Evolutionary conservation across 129 eudicot genomes (phyloP).

Genomic region (Calendula officinalis): DNA sequence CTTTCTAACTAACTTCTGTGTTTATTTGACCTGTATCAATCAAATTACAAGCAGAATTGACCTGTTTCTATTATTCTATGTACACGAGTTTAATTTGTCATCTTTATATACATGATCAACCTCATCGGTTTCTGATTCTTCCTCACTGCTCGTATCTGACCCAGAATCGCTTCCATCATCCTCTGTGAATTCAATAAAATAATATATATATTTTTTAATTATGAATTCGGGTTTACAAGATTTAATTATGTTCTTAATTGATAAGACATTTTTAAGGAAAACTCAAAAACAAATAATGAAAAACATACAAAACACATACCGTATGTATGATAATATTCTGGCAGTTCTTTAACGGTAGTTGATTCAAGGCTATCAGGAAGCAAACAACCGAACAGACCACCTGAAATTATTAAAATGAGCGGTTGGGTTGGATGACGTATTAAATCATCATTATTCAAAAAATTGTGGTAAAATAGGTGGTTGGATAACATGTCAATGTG

Average conservation of each 20-base stretch:
- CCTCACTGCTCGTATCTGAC: conserved; percentile 34
- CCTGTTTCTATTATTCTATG: too few species aligned
- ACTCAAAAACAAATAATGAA: neutral
- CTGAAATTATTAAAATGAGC: conserved; percentile 30
- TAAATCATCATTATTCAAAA: too few species aligned
- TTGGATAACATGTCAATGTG: too few species aligned
- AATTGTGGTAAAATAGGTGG: too few species aligned
- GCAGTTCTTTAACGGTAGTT: conserved; percentile 61
- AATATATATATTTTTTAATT: neutral
- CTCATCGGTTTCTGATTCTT: conserved; percentile 48
- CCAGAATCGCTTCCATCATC: conserved; percentile 48
- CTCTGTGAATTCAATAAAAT: conserved; percentile 29
- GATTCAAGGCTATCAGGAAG: conserved; percentile 89
- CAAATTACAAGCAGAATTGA: too few species aligned
- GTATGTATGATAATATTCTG: conserved; percentile 58
- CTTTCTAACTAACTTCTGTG: too few species aligned
- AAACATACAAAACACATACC: conserved; percentile 32
- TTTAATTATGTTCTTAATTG: neutral
- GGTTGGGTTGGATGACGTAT: neutral
- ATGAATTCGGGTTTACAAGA: neutral
- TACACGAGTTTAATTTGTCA: too few species aligned
- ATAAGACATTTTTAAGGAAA: neutral
- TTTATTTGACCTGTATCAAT: too few species aligned
- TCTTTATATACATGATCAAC: conserved; percentile 37
- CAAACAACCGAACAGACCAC: conserved; percentile 69